phyloP scores from a whole-genome alignment of 129 eudicot genomes.

The Centaurea solstitialis region DNA sequence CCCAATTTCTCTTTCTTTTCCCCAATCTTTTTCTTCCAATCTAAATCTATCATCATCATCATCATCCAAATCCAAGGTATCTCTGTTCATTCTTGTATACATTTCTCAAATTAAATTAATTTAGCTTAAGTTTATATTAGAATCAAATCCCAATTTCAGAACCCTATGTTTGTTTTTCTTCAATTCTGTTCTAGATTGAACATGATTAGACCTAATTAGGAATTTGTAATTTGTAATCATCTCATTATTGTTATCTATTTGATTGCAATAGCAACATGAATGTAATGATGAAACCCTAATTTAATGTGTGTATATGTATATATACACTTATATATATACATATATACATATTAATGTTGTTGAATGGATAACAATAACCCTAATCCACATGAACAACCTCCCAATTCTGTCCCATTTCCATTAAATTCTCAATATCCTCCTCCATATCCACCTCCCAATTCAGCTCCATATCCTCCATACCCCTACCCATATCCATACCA shows the following conservation, averaged over 20 bases:
- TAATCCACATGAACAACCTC: constrained; percentile 6
- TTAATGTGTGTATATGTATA: background rate
- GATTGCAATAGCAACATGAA: background rate
- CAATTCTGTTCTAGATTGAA: background rate
- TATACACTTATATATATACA: background rate
- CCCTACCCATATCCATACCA: constrained; percentile 31
- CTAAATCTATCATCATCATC: constrained; percentile 17
- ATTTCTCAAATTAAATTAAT: constrained; percentile 3
- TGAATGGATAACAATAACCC: constrained; percentile 40
- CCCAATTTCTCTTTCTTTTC: constrained; percentile 18
- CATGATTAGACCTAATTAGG: constrained; percentile 8
- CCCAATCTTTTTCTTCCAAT: constrained; percentile 12
- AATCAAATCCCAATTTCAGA: constrained; percentile 1
- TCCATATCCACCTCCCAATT: constrained; percentile 45
- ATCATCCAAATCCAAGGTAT: constrained; percentile 31
- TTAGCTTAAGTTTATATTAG: constrained; percentile 1
- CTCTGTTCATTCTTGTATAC: background rate
- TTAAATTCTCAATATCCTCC: constrained; percentile 18
- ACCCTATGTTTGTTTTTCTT: constrained; percentile 6
- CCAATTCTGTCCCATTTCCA: constrained; percentile 22
- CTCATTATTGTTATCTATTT: constrained; percentile 1
- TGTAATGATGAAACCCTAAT: constrained; percentile 9
- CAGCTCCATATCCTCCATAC: constrained; percentile 42
- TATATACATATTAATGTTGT: background rate
- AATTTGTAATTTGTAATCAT: background rate